These are phyloP conservation scores for Myochromella boudieri DNA, from an alignment of 768 basidiomycete species.

Conservation along the genomic window DNA sequence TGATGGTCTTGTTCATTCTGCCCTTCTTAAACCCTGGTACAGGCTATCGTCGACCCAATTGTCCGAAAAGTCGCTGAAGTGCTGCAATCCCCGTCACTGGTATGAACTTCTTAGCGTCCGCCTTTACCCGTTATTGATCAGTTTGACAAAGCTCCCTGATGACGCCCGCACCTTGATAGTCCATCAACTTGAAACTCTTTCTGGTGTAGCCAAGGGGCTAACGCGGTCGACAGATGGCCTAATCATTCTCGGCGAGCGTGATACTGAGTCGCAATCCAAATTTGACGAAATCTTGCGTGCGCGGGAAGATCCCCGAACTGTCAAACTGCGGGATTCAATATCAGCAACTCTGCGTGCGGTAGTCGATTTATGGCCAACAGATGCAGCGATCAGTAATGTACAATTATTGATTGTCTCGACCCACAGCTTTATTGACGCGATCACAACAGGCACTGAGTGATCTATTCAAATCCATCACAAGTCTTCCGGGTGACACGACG, in stretches of 20 bases:
- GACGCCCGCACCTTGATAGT: conserved; percentile 67
- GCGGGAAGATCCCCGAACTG: conserved; percentile 62
- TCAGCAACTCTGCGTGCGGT: conserved; percentile 57
- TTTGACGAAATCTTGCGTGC: conserved; percentile 56
- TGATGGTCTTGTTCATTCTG: not conserved
- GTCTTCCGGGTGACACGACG: conserved; percentile 73
- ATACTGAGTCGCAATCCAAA: conserved; percentile 52
- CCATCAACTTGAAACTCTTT: conserved; percentile 75
- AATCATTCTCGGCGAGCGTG: conserved; percentile 52
- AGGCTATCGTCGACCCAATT: conserved; percentile 79
- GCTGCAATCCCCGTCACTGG: conserved; percentile 52
- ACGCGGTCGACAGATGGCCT: conserved; percentile 74
- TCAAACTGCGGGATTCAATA: conserved; percentile 65
- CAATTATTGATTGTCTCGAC: conserved; percentile 26
- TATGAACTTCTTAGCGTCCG: conserved; percentile 20
- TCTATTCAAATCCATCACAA: conserved; percentile 83
- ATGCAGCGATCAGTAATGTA: conserved; percentile 77
- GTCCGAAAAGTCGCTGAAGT: conserved; percentile 67
- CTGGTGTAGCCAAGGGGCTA: conserved; percentile 86
- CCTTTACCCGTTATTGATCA: not conserved
- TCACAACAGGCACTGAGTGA: conserved; percentile 68
- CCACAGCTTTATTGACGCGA: not conserved
- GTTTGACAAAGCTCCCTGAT: conserved; percentile 57
- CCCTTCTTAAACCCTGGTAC: conserved; percentile 4
- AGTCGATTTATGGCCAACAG: conserved; percentile 77